Percentiles rank a stretch among this genome's conserved stretches.
phyloP scores from a whole-genome alignment of 2,329 filamentous ascomycete genomes.

The Beauveria rudraprayagi region DNA sequence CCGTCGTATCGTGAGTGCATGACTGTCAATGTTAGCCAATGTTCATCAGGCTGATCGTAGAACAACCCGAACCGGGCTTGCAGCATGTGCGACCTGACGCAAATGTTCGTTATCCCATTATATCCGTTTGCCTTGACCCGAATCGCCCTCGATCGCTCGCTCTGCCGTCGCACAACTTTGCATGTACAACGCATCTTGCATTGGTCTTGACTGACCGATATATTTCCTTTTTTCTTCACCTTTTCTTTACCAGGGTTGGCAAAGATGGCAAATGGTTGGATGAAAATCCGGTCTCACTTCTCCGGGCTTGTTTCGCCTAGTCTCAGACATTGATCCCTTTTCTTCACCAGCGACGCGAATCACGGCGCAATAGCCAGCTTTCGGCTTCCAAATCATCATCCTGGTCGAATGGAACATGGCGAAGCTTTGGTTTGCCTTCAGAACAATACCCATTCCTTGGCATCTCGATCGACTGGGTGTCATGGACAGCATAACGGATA shows the following conservation, averaged over 20 bases:
- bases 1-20: background rate
- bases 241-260: background rate
- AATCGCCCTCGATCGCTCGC: background rate
- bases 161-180: background rate
- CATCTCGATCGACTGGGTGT: background rate
- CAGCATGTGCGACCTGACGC: background rate
- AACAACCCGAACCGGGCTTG: background rate
- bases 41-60: background rate
- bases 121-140: background rate
- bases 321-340: slow-evolving; percentile 2
- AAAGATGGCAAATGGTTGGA: background rate
- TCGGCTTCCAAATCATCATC: background rate
- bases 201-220: background rate
- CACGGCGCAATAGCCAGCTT: background rate
- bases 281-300: background rate
- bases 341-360: background rate
- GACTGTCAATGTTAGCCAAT: background rate
- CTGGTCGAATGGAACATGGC: background rate
- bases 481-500: background rate
- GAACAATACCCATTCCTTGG: background rate
- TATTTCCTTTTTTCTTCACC: background rate
- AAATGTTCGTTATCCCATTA: background rate
- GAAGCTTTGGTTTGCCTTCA: background rate
- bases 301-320: background rate
- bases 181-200: background rate